Percentiles rank a stretch among this genome's conserved stretches.
Evolutionary conservation across 768 basidiomycete genomes (phyloP).

Genomic region (Pleurotus ostreatus): DNA sequence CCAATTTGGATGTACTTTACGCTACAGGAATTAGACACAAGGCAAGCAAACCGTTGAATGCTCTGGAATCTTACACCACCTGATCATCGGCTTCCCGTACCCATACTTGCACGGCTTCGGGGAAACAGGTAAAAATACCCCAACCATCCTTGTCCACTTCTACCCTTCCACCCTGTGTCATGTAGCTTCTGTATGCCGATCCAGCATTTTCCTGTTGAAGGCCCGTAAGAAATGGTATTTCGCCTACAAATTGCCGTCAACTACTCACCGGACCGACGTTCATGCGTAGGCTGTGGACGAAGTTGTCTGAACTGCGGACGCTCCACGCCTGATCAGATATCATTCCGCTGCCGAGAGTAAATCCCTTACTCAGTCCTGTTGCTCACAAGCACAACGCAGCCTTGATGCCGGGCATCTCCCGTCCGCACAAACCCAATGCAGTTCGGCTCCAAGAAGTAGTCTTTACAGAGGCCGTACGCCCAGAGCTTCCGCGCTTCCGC

Average conservation of each 20-base stretch:
- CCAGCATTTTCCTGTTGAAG: slow-evolving; percentile 29
- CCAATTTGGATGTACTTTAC: not conserved
- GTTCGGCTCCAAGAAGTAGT: slow-evolving; percentile 56
- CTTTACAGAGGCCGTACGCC: slow-evolving; percentile 61
- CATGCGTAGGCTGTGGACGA: slow-evolving; percentile 54
- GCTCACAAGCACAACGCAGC: slow-evolving; percentile 72
- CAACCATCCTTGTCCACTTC: slow-evolving; percentile 53
- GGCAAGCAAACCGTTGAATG: not conserved
- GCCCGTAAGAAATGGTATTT: slow-evolving; percentile 4
- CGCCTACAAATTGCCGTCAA: not conserved
- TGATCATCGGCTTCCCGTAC: slow-evolving; percentile 11
- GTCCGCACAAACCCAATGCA: slow-evolving; percentile 76
- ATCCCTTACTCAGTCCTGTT: slow-evolving; percentile 43
- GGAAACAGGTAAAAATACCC: slow-evolving; percentile 60
- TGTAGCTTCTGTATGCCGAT: slow-evolving; percentile 42
- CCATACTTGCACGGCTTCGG: slow-evolving; percentile 61
- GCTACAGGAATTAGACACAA: too few relatives aligned
- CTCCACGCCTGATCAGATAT: slow-evolving; percentile 3
- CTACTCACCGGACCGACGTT: slow-evolving; percentile 56
- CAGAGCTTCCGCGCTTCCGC: slow-evolving; percentile 59
- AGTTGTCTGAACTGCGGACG: slow-evolving; percentile 23
- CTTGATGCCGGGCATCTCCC: slow-evolving; percentile 50
- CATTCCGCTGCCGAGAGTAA: not conserved
- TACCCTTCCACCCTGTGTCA: slow-evolving; percentile 41
- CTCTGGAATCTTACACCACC: not conserved